Base-by-base conservation (phyloP, 345 rosid species). In the Conringia planisiliqua region DNA sequence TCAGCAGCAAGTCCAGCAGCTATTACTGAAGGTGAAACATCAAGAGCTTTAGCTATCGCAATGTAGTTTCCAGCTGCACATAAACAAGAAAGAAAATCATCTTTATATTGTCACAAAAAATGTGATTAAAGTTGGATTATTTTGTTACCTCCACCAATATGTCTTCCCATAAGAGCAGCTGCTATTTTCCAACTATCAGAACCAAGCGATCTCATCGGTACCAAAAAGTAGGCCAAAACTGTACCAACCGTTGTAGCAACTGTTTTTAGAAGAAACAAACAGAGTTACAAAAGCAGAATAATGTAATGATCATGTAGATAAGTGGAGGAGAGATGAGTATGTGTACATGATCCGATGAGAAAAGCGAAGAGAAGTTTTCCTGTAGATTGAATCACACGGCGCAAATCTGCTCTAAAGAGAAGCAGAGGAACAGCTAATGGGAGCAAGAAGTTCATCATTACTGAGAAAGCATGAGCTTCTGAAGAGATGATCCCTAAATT, bases 151-250 rank as follows among this genome's bases (percentile, higher is more conserved):
- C 92, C 89, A 54, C 89, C 86, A 18, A 91, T 91, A 63, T 91
- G 85, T 55, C 91, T 86, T 43, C 92, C 88, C 97, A 85, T 89
- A 36, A 89, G 91, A 30, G 97, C 94, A 72, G 92, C 90, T 22
- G 90, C 97, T 56, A 91, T 84, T 71, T 89, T 91, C 90, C 97
- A 91, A 66, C 83, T 82, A 76, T 87, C 89, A 59, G 75, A 78
- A 59, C 92, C 94, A 78, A 87, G 92, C 12, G 92, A 81, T 71
- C 79, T 78, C 94, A 87, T 89, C 27, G 97, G 97, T 75, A 86
- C 93, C 22, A 86, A 17, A 66, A 79, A 54, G 82, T 73, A 90
- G 6, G 92, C 97, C 76, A 87, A 58, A 3, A 43, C 56, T 3
- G 97, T 90, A 46, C 97, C 93, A 55, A 83, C 71, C 0, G 88